Conservation (phyloP, 2,329 filamentous ascomycete genomes). For the Aspergillus alliaceus region DNA sequence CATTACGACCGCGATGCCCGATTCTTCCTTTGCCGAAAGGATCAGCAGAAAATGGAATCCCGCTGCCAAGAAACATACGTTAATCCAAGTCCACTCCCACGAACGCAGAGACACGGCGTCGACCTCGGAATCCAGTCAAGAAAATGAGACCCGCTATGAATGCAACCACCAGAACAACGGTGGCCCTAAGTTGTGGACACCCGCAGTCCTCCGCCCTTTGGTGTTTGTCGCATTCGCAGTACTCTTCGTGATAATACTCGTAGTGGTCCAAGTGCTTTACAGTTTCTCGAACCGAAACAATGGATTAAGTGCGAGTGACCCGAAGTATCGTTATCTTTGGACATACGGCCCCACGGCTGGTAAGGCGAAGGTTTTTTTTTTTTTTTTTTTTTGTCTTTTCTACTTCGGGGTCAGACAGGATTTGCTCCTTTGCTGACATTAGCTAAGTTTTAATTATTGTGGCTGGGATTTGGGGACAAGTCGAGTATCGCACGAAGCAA, state of each 20-base stretch:
- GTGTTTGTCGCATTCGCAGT: constrained; percentile 8
- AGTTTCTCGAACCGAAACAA: neutral
- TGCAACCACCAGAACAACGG: neutral
- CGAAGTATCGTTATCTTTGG: constrained; percentile 4
- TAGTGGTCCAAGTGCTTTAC: constrained; percentile 1
- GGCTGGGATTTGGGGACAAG: constrained; percentile 10
- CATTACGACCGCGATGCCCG: neutral
- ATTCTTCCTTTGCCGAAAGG: neutral
- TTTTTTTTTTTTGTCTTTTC: too few relatives aligned
- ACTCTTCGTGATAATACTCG: neutral
- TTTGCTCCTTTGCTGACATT: neutral
- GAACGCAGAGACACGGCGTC: too few relatives aligned
- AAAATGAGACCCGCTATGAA: neutral
- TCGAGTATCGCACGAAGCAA: constrained; percentile 12
- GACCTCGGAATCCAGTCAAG: neutral
- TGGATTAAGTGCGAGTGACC: neutral
- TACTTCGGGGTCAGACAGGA: too few relatives aligned
- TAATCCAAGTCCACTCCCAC: neutral
- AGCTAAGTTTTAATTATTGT: constrained; percentile 3
- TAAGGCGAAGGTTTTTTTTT: neutral
- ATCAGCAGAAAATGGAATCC: neutral
- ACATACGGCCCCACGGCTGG: constrained; percentile 6
- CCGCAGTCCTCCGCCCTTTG: neutral
- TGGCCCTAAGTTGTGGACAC: neutral
- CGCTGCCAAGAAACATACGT: neutral